Base-by-base conservation (phyloP, 768 basidiomycete species). In the Amanita exitialis region DNA sequence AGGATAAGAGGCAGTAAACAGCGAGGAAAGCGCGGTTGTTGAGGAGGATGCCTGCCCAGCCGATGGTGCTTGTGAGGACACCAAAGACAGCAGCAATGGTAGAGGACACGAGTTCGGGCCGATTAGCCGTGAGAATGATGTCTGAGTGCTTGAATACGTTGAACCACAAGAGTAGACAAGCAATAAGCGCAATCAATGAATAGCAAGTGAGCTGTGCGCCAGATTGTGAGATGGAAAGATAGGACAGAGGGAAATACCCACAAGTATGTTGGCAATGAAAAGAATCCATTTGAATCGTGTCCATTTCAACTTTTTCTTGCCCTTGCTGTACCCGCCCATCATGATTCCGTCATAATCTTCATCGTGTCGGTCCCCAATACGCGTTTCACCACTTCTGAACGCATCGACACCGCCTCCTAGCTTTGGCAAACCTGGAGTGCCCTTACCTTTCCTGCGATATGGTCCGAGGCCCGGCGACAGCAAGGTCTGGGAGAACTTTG, bases 11-110 rank as follows among this genome's bases (percentile, higher is more conserved):
- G 58, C 86, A 73, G 69, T 89, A 90, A 53, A 79, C 64, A 18
- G 87, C 84, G 54, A 90, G 79, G 77, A 92, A 89, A 49, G 78
- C 68, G 47, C 90, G 86, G 64, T 90, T 89, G 75, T 92, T 91
- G 59, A 90, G 79, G 28, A 92, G 71, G 62, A 90, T 81, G 27
- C 89, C 89, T 21, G 87, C 77, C 79, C 82, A 90, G 49, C 89
- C 90, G 55, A 90, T 69, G 54, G 87, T 57, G 34, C 84, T 76
- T 30, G 87, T 84, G 54, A 87, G 61, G 35, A 85, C 63, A 21
- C 78, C 81, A 6, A 82, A 54, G 21, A 68, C 62, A 2, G 83
- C 78, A 4, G 84, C 85, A 45, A 80, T 60, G 18, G 86, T 89
- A 35, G 85, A 85, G 20, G 86, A 58, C 60, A 83, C 70, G 52